A percentile compares a stretch with the other conserved stretches of the same genome.
phyloP scores from a whole-genome alignment of 768 basidiomycete genomes.

The Gloeostereum incarnatum region DNA sequence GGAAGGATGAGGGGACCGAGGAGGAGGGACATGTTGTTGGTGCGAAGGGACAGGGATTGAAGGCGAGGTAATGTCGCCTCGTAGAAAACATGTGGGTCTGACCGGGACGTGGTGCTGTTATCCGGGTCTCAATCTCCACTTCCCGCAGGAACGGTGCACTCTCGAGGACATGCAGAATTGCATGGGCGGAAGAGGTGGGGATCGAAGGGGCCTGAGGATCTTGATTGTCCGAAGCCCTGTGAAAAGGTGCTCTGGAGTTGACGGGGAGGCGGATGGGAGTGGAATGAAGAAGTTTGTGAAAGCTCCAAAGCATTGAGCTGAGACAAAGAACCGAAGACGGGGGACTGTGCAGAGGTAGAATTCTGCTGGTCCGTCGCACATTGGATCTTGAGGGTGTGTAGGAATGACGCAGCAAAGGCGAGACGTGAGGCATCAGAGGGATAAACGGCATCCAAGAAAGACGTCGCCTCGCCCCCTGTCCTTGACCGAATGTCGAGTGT shows the following conservation, averaged over 20 bases:
- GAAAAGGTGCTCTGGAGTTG: too few species aligned
- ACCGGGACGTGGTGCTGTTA: neutral
- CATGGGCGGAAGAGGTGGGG: conserved; percentile 1
- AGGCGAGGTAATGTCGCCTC: too few species aligned
- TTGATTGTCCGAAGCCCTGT: neutral
- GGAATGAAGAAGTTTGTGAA: conserved; percentile 1
- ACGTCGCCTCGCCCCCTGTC: neutral
- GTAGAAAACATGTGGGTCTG: neutral
- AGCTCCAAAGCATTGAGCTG: neutral
- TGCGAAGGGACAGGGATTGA: conserved; percentile 2
- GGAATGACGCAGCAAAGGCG: too few species aligned
- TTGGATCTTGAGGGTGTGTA: too few species aligned
- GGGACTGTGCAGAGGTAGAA: conserved; percentile 3
- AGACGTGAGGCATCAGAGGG: conserved; percentile 1
- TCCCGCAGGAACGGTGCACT: conserved; percentile 1
- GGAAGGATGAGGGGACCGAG: neutral
- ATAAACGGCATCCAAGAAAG: conserved; percentile 4
- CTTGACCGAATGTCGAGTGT: conserved; percentile 1
- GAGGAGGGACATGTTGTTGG: conserved; percentile 1
- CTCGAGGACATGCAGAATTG: conserved; percentile 4
- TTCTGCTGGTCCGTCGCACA: too few species aligned
- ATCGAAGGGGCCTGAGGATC: conserved; percentile 3
- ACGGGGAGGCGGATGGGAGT: too few species aligned
- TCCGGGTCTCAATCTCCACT: conserved; percentile 2
- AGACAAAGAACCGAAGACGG: conserved; percentile 4